phyloP scores from a whole-genome alignment of 2,329 filamentous ascomycete species.

The Metarhizium brunneum region DNA sequence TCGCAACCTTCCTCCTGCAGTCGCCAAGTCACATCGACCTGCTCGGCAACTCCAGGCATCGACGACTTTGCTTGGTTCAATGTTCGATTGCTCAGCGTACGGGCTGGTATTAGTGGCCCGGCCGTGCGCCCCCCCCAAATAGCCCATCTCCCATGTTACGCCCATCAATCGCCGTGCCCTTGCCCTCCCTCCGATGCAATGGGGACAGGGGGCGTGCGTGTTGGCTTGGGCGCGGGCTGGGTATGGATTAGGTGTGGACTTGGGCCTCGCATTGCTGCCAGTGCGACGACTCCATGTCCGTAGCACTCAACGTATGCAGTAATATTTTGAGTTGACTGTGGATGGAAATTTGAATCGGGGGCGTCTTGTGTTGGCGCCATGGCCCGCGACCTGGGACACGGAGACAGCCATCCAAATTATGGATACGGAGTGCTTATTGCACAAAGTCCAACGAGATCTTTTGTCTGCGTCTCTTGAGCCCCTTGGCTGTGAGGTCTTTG shows the following conservation, averaged over 20 bases:
- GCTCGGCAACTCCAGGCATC: no score
- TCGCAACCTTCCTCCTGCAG: no score
- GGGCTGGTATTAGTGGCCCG: no score
- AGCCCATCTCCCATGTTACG: no score
- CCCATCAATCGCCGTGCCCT: background rate
- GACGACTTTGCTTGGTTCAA: no score
- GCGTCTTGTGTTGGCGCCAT: background rate
- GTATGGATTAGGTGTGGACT: background rate
- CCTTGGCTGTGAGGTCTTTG: background rate
- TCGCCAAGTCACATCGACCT: no score
- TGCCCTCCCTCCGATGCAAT: constrained; percentile 4
- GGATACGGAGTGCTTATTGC: background rate
- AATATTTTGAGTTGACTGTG: background rate
- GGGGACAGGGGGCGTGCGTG: constrained; percentile 4
- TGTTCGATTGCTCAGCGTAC: no score
- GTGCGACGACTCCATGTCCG: no score
- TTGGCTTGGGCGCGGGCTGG: background rate
- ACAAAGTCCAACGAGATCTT: background rate
- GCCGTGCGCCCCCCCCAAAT: no score
- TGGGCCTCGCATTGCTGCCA: background rate
- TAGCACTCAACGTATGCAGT: no score
- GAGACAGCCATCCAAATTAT: background rate
- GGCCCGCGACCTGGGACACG: background rate
- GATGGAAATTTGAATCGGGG: background rate
- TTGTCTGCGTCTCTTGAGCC: background rate